Evolutionary conservation across 192 early-diverging fungal genomes (phyloP).

Genomic region (Backusella luteola): DNA sequence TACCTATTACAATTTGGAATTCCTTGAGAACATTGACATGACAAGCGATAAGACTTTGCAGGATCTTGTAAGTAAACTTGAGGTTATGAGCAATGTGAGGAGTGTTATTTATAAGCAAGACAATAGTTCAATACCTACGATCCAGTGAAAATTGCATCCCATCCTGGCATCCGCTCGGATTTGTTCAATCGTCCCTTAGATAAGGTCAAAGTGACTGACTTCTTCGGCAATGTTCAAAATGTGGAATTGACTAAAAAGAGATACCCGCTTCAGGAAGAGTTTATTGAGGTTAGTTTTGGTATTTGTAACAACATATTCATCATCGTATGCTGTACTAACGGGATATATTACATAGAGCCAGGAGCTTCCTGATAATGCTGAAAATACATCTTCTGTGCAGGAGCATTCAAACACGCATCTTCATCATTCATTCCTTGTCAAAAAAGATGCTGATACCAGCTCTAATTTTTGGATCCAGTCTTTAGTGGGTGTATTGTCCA

Average conservation of each 20-base stretch:
- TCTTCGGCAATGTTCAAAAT: slow-evolving; percentile 94
- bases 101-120: background rate
- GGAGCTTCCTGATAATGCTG: background rate
- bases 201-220: slow-evolving; percentile 87
- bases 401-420: background rate
- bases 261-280: slow-evolving; percentile 23
- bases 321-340: background rate
- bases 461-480: background rate
- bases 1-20: slow-evolving; percentile 94
- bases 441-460: background rate
- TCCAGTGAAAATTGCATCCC: slow-evolving; percentile 68
- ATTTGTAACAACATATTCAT: background rate
- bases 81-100: background rate
- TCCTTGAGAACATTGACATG: slow-evolving; percentile 83
- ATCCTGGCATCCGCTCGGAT: slow-evolving; percentile 84
- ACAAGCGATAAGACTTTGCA: slow-evolving; percentile 72
- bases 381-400: background rate
- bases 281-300: background rate
- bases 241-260: slow-evolving; percentile 72
- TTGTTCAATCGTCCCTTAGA: slow-evolving; percentile 76
- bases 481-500: background rate
- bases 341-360: background rate
- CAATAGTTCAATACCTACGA: slow-evolving; percentile 81
- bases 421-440: background rate
- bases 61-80: slow-evolving; percentile 55